Base-by-base conservation (phyloP, 306 rosid genomes). In the Leucaena leucocephala region DNA sequence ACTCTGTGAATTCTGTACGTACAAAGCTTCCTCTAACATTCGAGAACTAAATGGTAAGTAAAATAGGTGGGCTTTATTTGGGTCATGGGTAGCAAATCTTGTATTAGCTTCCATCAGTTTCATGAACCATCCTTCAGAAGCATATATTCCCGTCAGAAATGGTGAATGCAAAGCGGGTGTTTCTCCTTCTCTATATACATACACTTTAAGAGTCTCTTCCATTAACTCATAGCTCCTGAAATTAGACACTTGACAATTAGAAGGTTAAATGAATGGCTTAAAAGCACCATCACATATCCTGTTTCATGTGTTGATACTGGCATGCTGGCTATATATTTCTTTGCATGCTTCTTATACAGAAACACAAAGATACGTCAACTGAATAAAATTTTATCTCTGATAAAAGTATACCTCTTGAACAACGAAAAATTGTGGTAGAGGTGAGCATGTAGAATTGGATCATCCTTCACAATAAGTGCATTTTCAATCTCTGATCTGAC, bases 71-170 rank as follows among this genome's bases (percentile, higher is more conserved):
- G 98, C 99, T 74, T 87, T 86, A 86, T 49, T 86, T 40, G 96
- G 85, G 68, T 90, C 81, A 76, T 79, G 83, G 6, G 97, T 93
- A 48, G 90, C 85, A 72, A 95, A 91, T 78, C 44, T 83, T 74
- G 77, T 91, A 82, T 83, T 78, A 7, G 67, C 84, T 81, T 95
- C 96, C 78, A 95, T 81, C 69, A 79, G 84, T 74, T 77, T 92
- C 97, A 95, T 91, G 89, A 95, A 95, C 99, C 99, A 95, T 67
- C 99, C 99, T 82, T 95, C 99, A 0, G 99, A 95, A 85, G 99
- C 97, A 83, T 95, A 95, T 86, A 95, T 85, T 73, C 98, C 91
- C 72, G 61, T 82, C 69, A 93, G 92, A 46, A 86, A 82, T 71
- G 97, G 96, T 9, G 84, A 84, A 84, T 95, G 99, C 79, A 95